These are phyloP conservation scores for Pseudozyma sp. DNA, from an alignment of 1,284 basidiomycete species.

Conservation along the genomic window DNA sequence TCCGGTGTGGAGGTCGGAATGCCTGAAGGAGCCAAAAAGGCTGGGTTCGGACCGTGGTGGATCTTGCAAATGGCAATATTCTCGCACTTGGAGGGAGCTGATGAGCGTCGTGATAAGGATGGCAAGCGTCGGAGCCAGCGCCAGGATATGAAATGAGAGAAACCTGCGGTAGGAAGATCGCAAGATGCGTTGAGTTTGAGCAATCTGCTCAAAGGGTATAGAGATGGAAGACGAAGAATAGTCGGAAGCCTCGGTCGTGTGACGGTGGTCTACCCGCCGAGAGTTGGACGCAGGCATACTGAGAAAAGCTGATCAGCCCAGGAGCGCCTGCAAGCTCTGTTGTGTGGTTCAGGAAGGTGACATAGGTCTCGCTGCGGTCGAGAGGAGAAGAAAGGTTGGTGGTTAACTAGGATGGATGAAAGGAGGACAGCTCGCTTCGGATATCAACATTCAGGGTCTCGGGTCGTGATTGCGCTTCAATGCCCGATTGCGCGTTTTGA, in stretches of 20 bases:
- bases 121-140: constrained; percentile 27
- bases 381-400: not conserved
- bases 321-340: constrained; percentile 5
- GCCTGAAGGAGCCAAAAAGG: not conserved
- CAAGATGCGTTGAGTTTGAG: constrained; percentile 14
- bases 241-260: constrained; percentile 14
- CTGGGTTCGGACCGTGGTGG: not conserved
- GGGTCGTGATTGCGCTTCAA: not conserved
- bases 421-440: not conserved
- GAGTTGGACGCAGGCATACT: constrained; percentile 12
- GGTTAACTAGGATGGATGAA: not conserved
- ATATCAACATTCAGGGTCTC: not conserved
- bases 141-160: constrained; percentile 24
- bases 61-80: constrained; percentile 37
- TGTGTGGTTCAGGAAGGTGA: not conserved
- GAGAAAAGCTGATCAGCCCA: not conserved
- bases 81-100: constrained; percentile 25
- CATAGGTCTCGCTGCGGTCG: not conserved
- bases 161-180: constrained; percentile 34
- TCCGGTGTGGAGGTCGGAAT: constrained; percentile 12
- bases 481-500: not conserved
- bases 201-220: constrained; percentile 18
- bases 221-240: constrained; percentile 26
- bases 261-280: not conserved
- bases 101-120: constrained; percentile 22